Evolutionary conservation across 352 stramenopile genomes (phyloP), one percentile per base, ranked within the genome.

Genomic region (Pythium pectinolyticum): DNA sequence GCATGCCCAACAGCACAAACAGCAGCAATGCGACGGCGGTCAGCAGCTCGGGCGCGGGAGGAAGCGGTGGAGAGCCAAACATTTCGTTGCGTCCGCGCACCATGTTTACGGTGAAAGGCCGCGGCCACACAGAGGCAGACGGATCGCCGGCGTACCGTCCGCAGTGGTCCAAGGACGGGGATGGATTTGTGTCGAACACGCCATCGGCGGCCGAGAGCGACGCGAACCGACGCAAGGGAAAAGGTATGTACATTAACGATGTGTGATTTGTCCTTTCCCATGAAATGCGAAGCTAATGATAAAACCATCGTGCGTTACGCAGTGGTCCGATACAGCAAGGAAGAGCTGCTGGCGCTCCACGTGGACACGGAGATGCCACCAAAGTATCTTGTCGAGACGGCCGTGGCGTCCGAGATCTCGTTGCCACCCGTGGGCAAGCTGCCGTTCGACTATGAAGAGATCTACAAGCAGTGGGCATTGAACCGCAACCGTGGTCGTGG

Each of bases 91-190:
- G 86, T n/a, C 86, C 86, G 61, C 84, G 86, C 57, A 95, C 82
- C 37, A 95, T 95, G 86, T 95, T 95, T 56, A 83, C 83, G n/a
- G 89, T 92, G 71, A 95, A 93, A 60, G 86, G 86, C 49, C 75
- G 84, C 17, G 83, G 82, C 12, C 80, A 77, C 41, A 90, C 81
- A 30, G 86, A 95, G 49, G 80, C 79, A 9, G 82, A 90, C 47
- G 73, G 70, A 27, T 80, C 82, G 20, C 58, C 72, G 11, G 74
- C 80, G 20, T 95, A 93, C 62, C 81, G 85, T 10, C 86, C 86
- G 43, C 84, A 93, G 62, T 95, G 86, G 86, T 92, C 82, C 31
- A 95, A 95, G 49, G 84, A 93, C 63, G 84, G 84, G 25, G 86
- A 95, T 24, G 86, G 86, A 1, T 95, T 95, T 55, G 82, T 93